Conservation (phyloP, 2,329 filamentous ascomycete species). For the Ascochyta lentis region DNA sequence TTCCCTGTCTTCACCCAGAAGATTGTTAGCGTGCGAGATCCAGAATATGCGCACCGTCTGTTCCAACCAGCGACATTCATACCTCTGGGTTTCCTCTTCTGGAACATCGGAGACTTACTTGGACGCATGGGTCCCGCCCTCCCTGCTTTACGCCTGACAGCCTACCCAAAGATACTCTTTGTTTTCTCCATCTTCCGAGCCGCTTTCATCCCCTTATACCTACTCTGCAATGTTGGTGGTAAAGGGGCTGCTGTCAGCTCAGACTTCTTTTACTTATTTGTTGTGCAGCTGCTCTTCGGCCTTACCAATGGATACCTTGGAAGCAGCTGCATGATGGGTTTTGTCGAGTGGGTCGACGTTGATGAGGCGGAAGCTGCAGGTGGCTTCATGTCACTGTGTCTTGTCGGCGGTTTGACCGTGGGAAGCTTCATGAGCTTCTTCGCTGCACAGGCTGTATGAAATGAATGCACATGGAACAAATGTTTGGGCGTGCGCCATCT, state of each 20-base stretch:
- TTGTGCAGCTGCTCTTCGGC: conserved; percentile 86
- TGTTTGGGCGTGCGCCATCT: no score
- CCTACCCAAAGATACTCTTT: conserved; percentile 72
- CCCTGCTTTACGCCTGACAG: conserved; percentile 63
- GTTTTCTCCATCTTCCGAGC: conserved; percentile 68
- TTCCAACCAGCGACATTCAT: conserved; percentile 82
- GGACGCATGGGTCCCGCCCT: conserved; percentile 74
- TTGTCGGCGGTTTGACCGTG: conserved; percentile 81
- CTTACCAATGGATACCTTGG: conserved; percentile 86
- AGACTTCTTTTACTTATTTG: conserved; percentile 84
- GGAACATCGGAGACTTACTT: conserved; percentile 86
- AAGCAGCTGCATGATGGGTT: conserved; percentile 90
- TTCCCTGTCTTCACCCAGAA: conserved; percentile 86
- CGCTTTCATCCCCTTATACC: conserved; percentile 81
- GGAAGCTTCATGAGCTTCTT: conserved; percentile 90
- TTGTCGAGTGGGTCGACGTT: conserved; percentile 78
- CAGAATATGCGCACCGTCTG: conserved; percentile 60
- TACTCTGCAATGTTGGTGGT: conserved; percentile 86
- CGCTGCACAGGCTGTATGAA: conserved; percentile 6
- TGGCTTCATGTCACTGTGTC: conserved; percentile 89
- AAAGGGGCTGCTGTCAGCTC: conserved; percentile 72
- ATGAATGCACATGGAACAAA: neutral
- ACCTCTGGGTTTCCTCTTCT: conserved; percentile 86
- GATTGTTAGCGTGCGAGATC: conserved; percentile 52
- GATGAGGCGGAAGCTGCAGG: conserved; percentile 87